These are phyloP conservation scores for Vicia sativa DNA, from an alignment of 306 rosid species.

Conservation along the genomic window DNA sequence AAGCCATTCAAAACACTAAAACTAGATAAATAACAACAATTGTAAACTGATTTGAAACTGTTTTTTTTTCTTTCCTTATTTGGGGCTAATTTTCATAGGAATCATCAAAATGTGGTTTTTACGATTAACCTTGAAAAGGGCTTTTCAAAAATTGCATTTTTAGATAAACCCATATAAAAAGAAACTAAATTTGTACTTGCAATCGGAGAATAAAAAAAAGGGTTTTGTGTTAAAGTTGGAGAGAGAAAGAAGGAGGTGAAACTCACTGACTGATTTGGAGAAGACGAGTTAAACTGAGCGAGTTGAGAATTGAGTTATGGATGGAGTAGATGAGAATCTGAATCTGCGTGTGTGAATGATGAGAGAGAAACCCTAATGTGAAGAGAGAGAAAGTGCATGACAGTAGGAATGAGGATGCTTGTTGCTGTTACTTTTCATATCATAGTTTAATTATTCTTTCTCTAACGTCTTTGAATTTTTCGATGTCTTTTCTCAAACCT, in stretches of 20 bases:
- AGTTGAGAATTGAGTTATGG: slow-evolving; percentile 31
- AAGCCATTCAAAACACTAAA: slow-evolving; percentile 59
- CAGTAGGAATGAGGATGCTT: no score
- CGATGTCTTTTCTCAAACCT: no score
- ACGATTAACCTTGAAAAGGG: slow-evolving; percentile 36
- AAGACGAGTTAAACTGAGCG: slow-evolving; percentile 47
- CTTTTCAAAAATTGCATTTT: slow-evolving; percentile 9
- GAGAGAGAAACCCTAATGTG: slow-evolving; percentile 50
- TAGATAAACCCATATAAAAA: slow-evolving; percentile 31
- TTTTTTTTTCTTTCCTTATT: neutral
- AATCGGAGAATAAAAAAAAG: neutral
- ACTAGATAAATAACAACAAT: slow-evolving; percentile 15
- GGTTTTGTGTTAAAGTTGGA: neutral
- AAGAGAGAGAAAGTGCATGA: slow-evolving; percentile 17
- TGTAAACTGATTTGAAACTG: slow-evolving; percentile 23
- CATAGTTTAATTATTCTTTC: no score
- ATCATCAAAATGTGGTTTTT: slow-evolving; percentile 51
- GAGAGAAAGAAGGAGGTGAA: slow-evolving; percentile 11
- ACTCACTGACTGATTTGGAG: slow-evolving; percentile 41
- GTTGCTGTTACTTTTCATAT: no score
- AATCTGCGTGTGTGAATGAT: slow-evolving; percentile 43
- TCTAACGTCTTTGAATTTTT: no score
- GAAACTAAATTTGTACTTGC: slow-evolving; percentile 7
- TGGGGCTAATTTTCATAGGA: slow-evolving; percentile 37
- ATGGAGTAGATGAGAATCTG: slow-evolving; percentile 50